A percentile compares a stretch with the other conserved stretches of the same genome.
These are phyloP conservation scores for Metschnikowia amazonensis DNA, from an alignment of 805 yeast species.

Conservation along the genomic window DNA sequence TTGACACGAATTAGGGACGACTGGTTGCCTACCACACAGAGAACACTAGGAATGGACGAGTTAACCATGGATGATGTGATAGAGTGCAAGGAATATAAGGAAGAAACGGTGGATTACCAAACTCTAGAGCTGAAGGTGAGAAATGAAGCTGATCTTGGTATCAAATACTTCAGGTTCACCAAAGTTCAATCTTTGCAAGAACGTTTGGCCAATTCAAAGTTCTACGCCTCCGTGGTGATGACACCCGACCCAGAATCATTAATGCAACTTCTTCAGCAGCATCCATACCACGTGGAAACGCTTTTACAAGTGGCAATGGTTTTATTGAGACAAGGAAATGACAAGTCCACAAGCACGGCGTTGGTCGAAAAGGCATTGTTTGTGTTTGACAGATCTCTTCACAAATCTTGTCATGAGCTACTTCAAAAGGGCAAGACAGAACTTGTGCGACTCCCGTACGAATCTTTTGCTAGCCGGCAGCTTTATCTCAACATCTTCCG, in stretches of 20 bases:
- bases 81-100: conserved; percentile 32
- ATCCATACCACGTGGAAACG: conserved; percentile 75
- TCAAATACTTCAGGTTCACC: conserved; percentile 56
- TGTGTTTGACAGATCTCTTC: conserved; percentile 72
- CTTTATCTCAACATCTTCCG: conserved; percentile 72
- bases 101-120: conserved; percentile 25
- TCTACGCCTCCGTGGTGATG: conserved; percentile 61
- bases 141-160: conserved; percentile 37
- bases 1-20: conserved; percentile 74
- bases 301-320: conserved; percentile 76
- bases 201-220: conserved; percentile 43
- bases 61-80: conserved; percentile 38
- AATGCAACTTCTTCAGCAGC: conserved; percentile 51
- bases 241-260: conserved; percentile 79
- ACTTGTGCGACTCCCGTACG: conserved; percentile 69
- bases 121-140: conserved; percentile 30
- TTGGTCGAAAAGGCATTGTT: conserved; percentile 73
- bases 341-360: conserved; percentile 64
- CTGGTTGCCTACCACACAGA: conserved; percentile 68
- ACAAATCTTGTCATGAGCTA: conserved; percentile 48
- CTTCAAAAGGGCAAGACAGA: conserved; percentile 48
- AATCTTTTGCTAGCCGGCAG: conserved; percentile 69
- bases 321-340: conserved; percentile 70
- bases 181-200: conserved; percentile 32
- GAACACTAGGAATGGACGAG: conserved; percentile 60